phyloP scores from a whole-genome alignment of 805 yeast genomes.

The Phaffomyces antillensis region DNA sequence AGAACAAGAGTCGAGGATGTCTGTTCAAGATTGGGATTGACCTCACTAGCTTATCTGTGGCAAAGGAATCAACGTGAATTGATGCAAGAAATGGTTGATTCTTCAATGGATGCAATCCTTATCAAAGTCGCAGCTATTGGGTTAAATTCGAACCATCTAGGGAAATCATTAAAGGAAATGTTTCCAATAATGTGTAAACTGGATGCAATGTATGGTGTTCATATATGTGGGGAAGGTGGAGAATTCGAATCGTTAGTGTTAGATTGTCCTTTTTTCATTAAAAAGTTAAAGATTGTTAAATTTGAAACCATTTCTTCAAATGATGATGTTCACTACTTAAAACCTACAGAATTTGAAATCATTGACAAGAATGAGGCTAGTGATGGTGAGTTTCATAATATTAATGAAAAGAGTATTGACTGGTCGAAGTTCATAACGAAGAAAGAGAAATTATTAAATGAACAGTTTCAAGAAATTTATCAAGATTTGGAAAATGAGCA shows the following conservation, averaged over 20 bases:
- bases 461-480: slow-evolving; percentile 32
- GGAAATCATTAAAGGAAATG: slow-evolving; percentile 55
- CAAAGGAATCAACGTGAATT: slow-evolving; percentile 75
- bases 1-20: slow-evolving; percentile 90
- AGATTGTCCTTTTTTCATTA: slow-evolving; percentile 78
- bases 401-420: slow-evolving; percentile 9
- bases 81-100: slow-evolving; percentile 72
- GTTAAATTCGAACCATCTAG: slow-evolving; percentile 56
- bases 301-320: slow-evolving; percentile 21
- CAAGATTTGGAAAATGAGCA: slow-evolving; percentile 3
- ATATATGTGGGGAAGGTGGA: slow-evolving; percentile 98
- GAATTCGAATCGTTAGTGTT: slow-evolving; percentile 92
- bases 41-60: slow-evolving; percentile 79
- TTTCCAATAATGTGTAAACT: slow-evolving; percentile 51
- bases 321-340: slow-evolving; percentile 68
- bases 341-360: slow-evolving; percentile 41
- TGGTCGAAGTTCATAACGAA: slow-evolving; percentile 20
- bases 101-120: slow-evolving; percentile 67
- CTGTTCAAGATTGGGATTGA: slow-evolving; percentile 63
- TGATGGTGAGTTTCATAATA: slow-evolving; percentile 16
- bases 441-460: slow-evolving; percentile 29
- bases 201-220: slow-evolving; percentile 68
- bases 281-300: slow-evolving; percentile 29
- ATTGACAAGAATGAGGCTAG: slow-evolving; percentile 29
- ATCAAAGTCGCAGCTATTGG: slow-evolving; percentile 95